Percentiles rank a stretch among this genome's conserved stretches.
phyloP scores from a whole-genome alignment of 495 filamentous ascomycete species.

The Annulohypoxylon stygium region DNA sequence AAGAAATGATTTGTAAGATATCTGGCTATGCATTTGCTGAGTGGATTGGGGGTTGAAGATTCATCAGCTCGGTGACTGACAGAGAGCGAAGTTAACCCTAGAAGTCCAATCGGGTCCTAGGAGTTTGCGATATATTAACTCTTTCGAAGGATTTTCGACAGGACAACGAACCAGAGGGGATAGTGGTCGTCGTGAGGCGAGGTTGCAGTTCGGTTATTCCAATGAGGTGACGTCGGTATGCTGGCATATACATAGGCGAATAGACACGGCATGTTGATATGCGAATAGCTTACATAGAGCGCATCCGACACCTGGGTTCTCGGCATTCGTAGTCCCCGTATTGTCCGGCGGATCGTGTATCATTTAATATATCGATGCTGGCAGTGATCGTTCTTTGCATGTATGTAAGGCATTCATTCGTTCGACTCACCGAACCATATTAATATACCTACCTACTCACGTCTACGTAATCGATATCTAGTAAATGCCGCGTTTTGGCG shows the following conservation, averaged over 20 bases:
- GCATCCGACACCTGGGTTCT: conserved; percentile 1
- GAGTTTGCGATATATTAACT: conserved; percentile 3
- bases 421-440: not conserved
- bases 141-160: not conserved
- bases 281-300: not conserved
- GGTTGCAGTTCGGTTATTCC: not conserved
- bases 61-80: not conserved
- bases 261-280: not conserved
- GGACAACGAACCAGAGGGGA: conserved; percentile 4
- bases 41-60: not conserved
- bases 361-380: not conserved
- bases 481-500: not conserved
- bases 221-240: not conserved
- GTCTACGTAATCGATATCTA: not conserved
- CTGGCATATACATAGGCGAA: not conserved
- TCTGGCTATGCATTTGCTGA: not conserved
- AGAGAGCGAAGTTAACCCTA: not conserved
- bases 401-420: not conserved
- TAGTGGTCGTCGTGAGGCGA: not conserved
- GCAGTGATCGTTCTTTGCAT: not conserved
- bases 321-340: not conserved
- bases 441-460: not conserved
- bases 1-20: not conserved
- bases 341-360: not conserved
- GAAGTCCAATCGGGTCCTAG: not conserved